Base-by-base conservation (phyloP, 768 basidiomycete genomes). In the Chalciporus piperatus region DNA sequence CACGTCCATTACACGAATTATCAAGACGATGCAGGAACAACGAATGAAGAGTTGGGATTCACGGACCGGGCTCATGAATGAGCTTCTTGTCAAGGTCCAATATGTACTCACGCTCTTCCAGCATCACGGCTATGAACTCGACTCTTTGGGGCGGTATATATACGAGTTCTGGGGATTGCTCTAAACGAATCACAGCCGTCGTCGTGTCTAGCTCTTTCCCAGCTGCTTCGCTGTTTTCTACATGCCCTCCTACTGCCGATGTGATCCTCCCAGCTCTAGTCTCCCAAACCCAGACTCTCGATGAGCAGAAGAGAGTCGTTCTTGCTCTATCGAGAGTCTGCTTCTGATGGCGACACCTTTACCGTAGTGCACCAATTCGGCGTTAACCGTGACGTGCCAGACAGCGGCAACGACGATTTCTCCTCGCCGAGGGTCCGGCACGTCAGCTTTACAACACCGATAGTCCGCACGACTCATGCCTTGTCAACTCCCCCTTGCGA, bases 41-140 rank as follows among this genome's bases (percentile, higher is more conserved):
- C 93, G 97, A 67, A 98, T 98, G 96, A 93, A 92, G 70, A 92
- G 88, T 68, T 80, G 92, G 53, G 94, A 95, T 62, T 77, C 81
- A 59, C 79, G 91, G 28, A 92, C 89, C 8, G 74, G 86, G 38
- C 71, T 95, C 41, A 97, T 98, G 95, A 93, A 82, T 57, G 95
- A 98, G 70, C 75, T 98, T 41, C 14, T 27, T 10, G 27, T 45
- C 14, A 17, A 10, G 3, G 0, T 6, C 6, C 11, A 14, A 19
- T 4, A 2, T 3, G 13, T 11, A 28, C 50, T 46, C 33, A 59
- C 38, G 5, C 17, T n/a, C 22, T 3, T n/a, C 14, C 52, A 90
- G 89, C 56, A 91, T 78, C 11, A 84, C 84, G 75, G 80, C 87
- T 0, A 65, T 83, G 57, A 88, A 81, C 52, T 73, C 63, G 48